Percentiles rank a stretch among this genome's conserved stretches.
phyloP scores from a whole-genome alignment of 2,329 filamentous ascomycete genomes.

The Ascomycota sp. region DNA sequence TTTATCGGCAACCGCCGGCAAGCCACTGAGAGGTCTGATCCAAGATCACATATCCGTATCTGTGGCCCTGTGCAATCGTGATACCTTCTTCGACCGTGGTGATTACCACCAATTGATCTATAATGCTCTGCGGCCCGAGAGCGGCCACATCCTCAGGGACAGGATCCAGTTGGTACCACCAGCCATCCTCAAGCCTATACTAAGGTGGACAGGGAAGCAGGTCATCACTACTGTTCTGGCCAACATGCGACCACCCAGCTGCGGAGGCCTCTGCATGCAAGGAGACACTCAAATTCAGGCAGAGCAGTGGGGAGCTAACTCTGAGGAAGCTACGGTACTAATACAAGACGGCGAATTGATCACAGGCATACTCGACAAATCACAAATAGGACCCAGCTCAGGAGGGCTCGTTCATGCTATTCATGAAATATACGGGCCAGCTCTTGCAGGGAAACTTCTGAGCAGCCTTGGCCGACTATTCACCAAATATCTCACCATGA shows the following conservation, averaged over 20 bases:
- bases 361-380: slow-evolving; percentile 84
- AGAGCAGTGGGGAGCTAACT: slow-evolving; percentile 57
- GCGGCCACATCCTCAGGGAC: slow-evolving; percentile 67
- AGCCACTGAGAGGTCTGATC: slow-evolving; percentile 85
- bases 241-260: slow-evolving; percentile 66
- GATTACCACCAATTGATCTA: slow-evolving; percentile 94
- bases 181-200: slow-evolving; percentile 59
- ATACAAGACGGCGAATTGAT: slow-evolving; percentile 78
- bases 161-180: slow-evolving; percentile 65
- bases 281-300: slow-evolving; percentile 60
- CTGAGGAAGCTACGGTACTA: slow-evolving; percentile 63
- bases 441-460: slow-evolving; percentile 66
- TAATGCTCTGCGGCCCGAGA: slow-evolving; percentile 71
- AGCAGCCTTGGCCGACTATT: slow-evolving; percentile 77
- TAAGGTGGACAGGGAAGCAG: slow-evolving; percentile 90
- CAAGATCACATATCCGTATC: slow-evolving; percentile 97
- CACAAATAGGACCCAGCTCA: slow-evolving; percentile 71
- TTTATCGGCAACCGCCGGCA: slow-evolving; percentile 78
- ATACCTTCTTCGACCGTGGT: slow-evolving; percentile 72
- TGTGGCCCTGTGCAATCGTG: slow-evolving; percentile 73
- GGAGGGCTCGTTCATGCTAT: slow-evolving; percentile 82
- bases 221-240: slow-evolving; percentile 81
- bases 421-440: slow-evolving; percentile 83
- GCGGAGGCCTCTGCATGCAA: slow-evolving; percentile 57
- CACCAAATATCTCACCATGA: slow-evolving; percentile 78